These are phyloP conservation scores for Rossbeevera mucosa DNA, from an alignment of 768 basidiomycete genomes.

Conservation along the genomic window DNA sequence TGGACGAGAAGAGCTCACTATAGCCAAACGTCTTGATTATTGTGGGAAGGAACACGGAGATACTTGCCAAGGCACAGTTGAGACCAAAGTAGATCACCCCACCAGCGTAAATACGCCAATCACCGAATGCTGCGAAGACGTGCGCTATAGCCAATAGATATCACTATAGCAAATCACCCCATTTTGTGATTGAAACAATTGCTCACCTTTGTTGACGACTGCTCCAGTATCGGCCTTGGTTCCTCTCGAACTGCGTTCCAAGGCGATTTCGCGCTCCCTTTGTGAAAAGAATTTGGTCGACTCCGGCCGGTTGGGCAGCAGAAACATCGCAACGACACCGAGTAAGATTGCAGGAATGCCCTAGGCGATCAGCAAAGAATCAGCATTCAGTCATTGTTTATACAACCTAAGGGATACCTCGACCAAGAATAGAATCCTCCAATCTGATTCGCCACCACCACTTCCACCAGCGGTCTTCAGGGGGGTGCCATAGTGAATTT, in stretches of 20 bases:
- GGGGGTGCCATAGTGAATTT: constrained; percentile 44
- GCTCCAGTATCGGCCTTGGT: constrained; percentile 63
- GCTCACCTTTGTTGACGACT: constrained; percentile 55
- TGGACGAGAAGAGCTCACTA: constrained; percentile 42
- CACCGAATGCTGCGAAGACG: constrained; percentile 55
- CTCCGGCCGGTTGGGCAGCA: constrained; percentile 70
- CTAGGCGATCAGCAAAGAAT: constrained; percentile 27
- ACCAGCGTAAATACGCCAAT: constrained; percentile 66
- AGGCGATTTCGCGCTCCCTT: constrained; percentile 52
- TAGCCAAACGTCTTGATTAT: constrained; percentile 72
- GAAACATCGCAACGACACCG: constrained; percentile 49
- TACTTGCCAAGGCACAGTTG: constrained; percentile 73
- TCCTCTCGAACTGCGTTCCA: constrained; percentile 64
- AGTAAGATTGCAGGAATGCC: constrained; percentile 65
- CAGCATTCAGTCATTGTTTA: not conserved
- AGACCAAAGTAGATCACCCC: constrained; percentile 77
- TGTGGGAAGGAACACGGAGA: constrained; percentile 79
- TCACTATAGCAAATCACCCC: not conserved
- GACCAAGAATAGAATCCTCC: constrained; percentile 57
- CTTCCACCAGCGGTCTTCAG: constrained; percentile 21
- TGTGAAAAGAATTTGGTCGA: constrained; percentile 53
- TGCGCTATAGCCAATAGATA: constrained; percentile 42
- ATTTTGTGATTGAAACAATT: not conserved
- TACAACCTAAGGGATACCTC: constrained; percentile 41
- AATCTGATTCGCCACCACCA: constrained; percentile 30